Evolutionary conservation across 2,329 filamentous ascomycete genomes (phyloP).

Genomic region (Gaeumannomyces tritici): DNA sequence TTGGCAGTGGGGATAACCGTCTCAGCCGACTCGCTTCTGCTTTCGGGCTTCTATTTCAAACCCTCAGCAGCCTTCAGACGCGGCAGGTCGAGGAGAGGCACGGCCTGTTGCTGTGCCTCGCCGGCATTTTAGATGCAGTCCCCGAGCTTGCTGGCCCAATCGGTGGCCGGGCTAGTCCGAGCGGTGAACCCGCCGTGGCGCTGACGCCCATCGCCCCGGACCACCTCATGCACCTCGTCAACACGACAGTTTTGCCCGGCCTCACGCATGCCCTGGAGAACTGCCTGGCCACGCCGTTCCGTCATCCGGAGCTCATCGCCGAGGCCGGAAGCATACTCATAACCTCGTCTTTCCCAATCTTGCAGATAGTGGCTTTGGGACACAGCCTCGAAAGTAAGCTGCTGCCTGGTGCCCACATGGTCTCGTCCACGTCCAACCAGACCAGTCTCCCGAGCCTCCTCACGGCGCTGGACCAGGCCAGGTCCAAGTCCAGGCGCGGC

Average conservation of each 20-base stretch:
- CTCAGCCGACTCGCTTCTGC: conserved; percentile 21
- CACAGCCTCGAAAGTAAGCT: conserved; percentile 9
- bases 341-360: conserved; percentile 37
- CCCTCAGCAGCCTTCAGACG: conserved; percentile 34
- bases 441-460: neutral
- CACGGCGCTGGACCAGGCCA: neutral
- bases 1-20: conserved; percentile 4
- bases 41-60: conserved; percentile 30
- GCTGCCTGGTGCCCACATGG: conserved; percentile 16
- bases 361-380: conserved; percentile 26
- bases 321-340: conserved; percentile 52
- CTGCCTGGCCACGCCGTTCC: conserved; percentile 31
- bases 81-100: conserved; percentile 63
- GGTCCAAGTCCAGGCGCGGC: neutral
- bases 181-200: neutral
- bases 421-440: neutral
- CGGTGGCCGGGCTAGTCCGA: neutral
- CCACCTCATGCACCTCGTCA: neutral
- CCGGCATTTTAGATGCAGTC: conserved; percentile 43
- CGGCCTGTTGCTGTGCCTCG: conserved; percentile 53
- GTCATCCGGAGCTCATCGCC: conserved; percentile 55
- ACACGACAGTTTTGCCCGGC: neutral
- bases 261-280: conserved; percentile 29
- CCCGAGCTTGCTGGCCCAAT: conserved; percentile 18
- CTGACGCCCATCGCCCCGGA: neutral